These are phyloP conservation scores for Magnaporthiopsis rhizophila DNA, from an alignment of 2,329 filamentous ascomycete species.

Conservation along the genomic window DNA sequence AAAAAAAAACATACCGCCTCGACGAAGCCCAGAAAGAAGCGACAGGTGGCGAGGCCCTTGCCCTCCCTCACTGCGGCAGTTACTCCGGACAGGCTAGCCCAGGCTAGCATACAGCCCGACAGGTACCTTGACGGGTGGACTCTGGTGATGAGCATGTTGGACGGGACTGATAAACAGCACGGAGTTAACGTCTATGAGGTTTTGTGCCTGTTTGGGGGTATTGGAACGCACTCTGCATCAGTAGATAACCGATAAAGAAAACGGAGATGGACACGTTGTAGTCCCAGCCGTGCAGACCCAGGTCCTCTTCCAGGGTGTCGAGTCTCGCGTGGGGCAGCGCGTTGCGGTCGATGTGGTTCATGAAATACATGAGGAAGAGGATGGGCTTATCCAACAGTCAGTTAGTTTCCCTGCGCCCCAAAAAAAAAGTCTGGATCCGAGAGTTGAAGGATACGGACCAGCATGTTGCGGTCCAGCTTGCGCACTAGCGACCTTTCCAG, in stretches of 20 bases:
- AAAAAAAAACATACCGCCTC: conserved; percentile 17
- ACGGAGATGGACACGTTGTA: conserved; percentile 22
- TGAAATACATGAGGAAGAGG: conserved; percentile 45
- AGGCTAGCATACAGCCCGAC: conserved; percentile 26
- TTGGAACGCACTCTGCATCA: conserved; percentile 11
- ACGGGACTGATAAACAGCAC: conserved; percentile 11
- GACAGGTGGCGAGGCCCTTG: conserved; percentile 24
- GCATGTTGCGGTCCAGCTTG: conserved; percentile 7
- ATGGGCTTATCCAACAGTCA: not conserved
- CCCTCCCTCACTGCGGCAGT: conserved; percentile 26
- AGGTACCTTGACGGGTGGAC: conserved; percentile 22
- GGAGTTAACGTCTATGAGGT: not conserved
- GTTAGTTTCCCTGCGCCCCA: not conserved
- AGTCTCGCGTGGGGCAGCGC: conserved; percentile 28
- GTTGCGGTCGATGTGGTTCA: conserved; percentile 47
- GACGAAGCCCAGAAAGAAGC: conserved; percentile 30
- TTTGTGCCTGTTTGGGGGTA: not conserved
- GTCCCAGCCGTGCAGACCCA: conserved; percentile 29
- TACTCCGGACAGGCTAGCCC: conserved; percentile 9
- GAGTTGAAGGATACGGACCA: not conserved
- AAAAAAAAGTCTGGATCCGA: not conserved
- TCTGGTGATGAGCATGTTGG: conserved; percentile 20
- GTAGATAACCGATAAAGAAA: conserved; percentile 20
- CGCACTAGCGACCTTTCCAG: conserved; percentile 7
- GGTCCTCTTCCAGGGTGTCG: conserved; percentile 34